Percentiles rank a stretch among this genome's conserved stretches.
Evolutionary conservation across 352 stramenopile genomes (phyloP).

Genomic region (Phytopythium cucurbitacearum): DNA sequence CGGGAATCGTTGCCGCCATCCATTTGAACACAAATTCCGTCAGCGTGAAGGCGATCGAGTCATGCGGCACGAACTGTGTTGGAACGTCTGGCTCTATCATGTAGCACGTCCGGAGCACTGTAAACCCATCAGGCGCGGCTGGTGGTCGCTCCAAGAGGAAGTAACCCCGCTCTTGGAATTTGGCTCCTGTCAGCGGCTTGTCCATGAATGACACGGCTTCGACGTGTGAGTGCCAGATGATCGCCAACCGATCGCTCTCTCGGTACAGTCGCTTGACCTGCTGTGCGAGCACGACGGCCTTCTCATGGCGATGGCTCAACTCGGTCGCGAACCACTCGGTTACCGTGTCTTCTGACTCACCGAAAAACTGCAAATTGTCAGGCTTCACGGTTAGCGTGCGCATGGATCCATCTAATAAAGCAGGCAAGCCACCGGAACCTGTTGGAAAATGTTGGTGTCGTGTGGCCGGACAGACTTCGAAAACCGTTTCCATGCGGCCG

Average conservation of each 20-base stretch:
- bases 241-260: slow-evolving; percentile 40
- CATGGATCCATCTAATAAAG: neutral
- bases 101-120: slow-evolving; percentile 2
- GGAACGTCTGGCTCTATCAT: slow-evolving; percentile 1
- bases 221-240: slow-evolving; percentile 55
- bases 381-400: neutral
- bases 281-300: slow-evolving; percentile 40
- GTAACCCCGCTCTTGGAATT: slow-evolving; percentile 56
- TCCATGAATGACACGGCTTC: slow-evolving; percentile 44
- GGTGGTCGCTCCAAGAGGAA: slow-evolving; percentile 38
- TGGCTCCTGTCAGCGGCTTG: slow-evolving; percentile 26
- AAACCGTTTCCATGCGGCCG: slow-evolving; percentile 6
- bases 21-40: slow-evolving; percentile 12
- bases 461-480: slow-evolving; percentile 4
- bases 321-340: slow-evolving; percentile 56
- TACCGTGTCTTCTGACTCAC: slow-evolving; percentile 32
- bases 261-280: slow-evolving; percentile 48
- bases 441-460: slow-evolving; percentile 4
- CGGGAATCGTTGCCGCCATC: slow-evolving; percentile 8
- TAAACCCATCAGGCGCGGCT: slow-evolving; percentile 5
- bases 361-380: neutral
- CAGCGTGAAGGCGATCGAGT: neutral
- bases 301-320: slow-evolving; percentile 32
- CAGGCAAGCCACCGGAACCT: no score
- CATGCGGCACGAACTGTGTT: neutral